phyloP scores from a whole-genome alignment of 441 rosid genomes.

The Populus hybrid region DNA sequence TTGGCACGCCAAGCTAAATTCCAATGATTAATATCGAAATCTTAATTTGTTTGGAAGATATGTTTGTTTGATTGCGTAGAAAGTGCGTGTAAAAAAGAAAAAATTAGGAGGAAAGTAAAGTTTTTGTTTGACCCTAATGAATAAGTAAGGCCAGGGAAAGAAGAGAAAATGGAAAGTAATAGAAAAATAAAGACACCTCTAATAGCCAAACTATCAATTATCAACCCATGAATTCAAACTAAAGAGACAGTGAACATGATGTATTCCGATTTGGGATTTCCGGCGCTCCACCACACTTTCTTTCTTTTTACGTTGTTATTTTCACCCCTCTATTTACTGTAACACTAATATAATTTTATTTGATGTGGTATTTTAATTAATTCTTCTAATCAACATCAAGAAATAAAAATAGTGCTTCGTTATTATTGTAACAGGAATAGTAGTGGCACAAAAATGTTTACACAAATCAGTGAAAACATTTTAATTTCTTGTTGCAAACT shows the following conservation, averaged over 20 bases:
- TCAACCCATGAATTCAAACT: slow-evolving; percentile 4
- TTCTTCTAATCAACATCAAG: too few species aligned
- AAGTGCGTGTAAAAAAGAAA: slow-evolving; percentile 17
- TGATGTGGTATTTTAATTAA: too few species aligned
- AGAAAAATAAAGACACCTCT: background rate
- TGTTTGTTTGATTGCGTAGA: slow-evolving; percentile 9
- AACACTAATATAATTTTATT: too few species aligned
- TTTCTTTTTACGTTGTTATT: too few species aligned
- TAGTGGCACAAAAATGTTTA: too few species aligned
- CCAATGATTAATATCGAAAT: slow-evolving; percentile 27
- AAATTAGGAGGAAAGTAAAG: background rate
- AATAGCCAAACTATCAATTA: background rate
- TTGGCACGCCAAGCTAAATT: slow-evolving; percentile 30
- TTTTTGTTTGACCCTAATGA: slow-evolving; percentile 26
- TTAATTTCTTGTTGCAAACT: too few species aligned
- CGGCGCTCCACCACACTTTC: too few species aligned
- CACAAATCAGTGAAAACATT: too few species aligned
- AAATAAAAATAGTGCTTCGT: too few species aligned
- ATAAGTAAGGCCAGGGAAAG: slow-evolving; percentile 12
- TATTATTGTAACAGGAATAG: too few species aligned
- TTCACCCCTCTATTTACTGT: too few species aligned
- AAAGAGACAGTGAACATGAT: background rate
- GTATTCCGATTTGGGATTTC: too few species aligned
- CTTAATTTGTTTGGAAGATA: slow-evolving; percentile 17
- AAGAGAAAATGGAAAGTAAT: background rate